phyloP scores from a whole-genome alignment of 2,329 filamentous ascomycete species.

The Aureobasidium sp. region DNA sequence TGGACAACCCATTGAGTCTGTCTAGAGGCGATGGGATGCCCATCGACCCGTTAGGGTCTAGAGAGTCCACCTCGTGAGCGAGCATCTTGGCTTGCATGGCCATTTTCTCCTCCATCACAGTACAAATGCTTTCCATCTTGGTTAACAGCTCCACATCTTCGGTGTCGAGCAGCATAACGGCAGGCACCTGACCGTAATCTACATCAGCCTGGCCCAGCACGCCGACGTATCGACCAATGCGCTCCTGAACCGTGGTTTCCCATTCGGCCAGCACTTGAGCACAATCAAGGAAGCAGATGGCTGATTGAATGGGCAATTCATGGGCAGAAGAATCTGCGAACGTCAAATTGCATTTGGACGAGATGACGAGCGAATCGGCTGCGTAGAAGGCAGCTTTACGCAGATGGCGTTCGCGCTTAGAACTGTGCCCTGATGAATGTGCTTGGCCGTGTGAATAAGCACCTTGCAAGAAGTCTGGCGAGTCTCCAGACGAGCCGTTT shows the following conservation, averaged over 20 bases:
- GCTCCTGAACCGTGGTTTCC: conserved; percentile 86
- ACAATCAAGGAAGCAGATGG: conserved; percentile 89
- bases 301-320: conserved; percentile 81
- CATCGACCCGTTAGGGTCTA: conserved; percentile 43
- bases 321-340: conserved; percentile 77
- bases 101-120: conserved; percentile 71
- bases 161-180: conserved; percentile 82
- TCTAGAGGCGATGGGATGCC: conserved; percentile 29
- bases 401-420: conserved; percentile 67
- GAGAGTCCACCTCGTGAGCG: conserved; percentile 41
- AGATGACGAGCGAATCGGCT: conserved; percentile 81
- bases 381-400: conserved; percentile 95
- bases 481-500: conserved; percentile 42
- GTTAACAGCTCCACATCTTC: conserved; percentile 80
- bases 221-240: conserved; percentile 82
- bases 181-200: conserved; percentile 71
- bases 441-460: conserved; percentile 18
- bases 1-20: conserved; percentile 46
- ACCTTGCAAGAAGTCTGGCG: conserved; percentile 15
- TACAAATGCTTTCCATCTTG: conserved; percentile 73
- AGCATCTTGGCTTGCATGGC: conserved; percentile 44
- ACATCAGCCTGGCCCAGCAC: conserved; percentile 76
- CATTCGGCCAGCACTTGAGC: conserved; percentile 91
- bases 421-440: conserved; percentile 18
- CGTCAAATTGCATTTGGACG: conserved; percentile 75